phyloP scores from a whole-genome alignment of 306 rosid genomes.

The Mimosa bimucronata region DNA sequence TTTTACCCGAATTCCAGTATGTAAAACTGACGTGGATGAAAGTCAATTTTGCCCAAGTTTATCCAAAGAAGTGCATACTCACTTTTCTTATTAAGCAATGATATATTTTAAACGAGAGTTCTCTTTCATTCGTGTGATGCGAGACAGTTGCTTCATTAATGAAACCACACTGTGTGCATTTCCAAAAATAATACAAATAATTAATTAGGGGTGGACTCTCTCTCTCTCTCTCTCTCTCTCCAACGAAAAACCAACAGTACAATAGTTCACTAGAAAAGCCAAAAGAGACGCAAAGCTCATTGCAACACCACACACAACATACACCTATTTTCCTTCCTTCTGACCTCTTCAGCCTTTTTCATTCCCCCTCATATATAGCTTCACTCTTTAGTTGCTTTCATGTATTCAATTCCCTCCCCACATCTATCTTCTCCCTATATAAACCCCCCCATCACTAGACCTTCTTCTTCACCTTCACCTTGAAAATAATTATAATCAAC shows the following conservation, averaged over 20 bases:
- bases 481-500: background rate
- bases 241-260: constrained; percentile 44
- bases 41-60: too few relatives aligned
- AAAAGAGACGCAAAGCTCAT: constrained; percentile 39
- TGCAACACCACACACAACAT: constrained; percentile 14
- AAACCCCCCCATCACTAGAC: constrained; percentile 23
- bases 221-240: constrained; percentile 4
- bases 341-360: constrained; percentile 21
- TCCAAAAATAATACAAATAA: background rate
- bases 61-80: background rate
- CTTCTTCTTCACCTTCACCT: constrained; percentile 22
- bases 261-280: constrained; percentile 51
- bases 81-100: constrained; percentile 29
- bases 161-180: background rate
- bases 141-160: constrained; percentile 45
- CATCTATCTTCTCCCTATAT: constrained; percentile 12
- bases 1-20: too few relatives aligned
- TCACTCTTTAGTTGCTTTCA: constrained; percentile 49
- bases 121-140: constrained; percentile 48
- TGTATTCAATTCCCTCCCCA: constrained; percentile 30
- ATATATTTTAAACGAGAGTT: constrained; percentile 32
- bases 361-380: constrained; percentile 29
- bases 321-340: constrained; percentile 31
- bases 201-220: constrained; percentile 2
- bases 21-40: too few relatives aligned